Evolutionary conservation across 352 stramenopile species (phyloP).

Genomic region (Globisporangium heterothallicum): DNA sequence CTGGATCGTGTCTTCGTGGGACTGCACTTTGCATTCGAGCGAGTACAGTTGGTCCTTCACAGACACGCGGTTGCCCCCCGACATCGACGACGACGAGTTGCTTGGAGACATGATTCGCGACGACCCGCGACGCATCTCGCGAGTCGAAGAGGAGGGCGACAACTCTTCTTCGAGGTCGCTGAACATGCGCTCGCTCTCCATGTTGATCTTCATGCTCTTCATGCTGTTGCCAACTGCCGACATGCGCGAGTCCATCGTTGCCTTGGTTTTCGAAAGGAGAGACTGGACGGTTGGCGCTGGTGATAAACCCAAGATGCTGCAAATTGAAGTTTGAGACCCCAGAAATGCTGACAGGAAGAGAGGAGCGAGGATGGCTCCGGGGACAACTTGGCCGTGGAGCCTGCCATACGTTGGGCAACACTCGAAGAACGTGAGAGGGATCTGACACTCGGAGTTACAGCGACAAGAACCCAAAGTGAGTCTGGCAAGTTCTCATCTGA

Average conservation of each 20-base stretch:
- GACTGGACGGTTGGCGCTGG: neutral
- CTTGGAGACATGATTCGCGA: slow-evolving; percentile 54
- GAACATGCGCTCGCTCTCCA: slow-evolving; percentile 79
- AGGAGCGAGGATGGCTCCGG: too few relatives aligned
- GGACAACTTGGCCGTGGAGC: too few relatives aligned
- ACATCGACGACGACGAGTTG: slow-evolving; percentile 35
- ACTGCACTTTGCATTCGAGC: slow-evolving; percentile 75
- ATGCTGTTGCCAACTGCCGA: slow-evolving; percentile 53
- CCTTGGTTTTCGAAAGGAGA: neutral
- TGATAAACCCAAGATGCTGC: neutral
- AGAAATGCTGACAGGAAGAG: too few relatives aligned
- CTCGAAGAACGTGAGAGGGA: too few relatives aligned
- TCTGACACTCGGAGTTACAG: too few relatives aligned
- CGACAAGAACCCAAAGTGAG: too few relatives aligned
- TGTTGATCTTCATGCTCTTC: slow-evolving; percentile 81
- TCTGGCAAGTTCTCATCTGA: too few relatives aligned
- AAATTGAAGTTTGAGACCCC: slow-evolving; percentile 2
- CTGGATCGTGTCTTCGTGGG: slow-evolving; percentile 78
- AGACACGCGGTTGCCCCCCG: slow-evolving; percentile 34
- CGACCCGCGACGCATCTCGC: slow-evolving; percentile 56
- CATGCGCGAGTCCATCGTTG: slow-evolving; percentile 57
- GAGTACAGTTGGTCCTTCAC: slow-evolving; percentile 79
- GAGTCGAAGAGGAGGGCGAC: slow-evolving; percentile 40
- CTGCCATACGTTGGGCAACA: too few relatives aligned
- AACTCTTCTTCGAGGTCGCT: slow-evolving; percentile 70